Percentiles rank a stretch among this genome's conserved stretches.
Evolutionary conservation across 177 flowering plant genomes (phyloP).

Genomic region (Telopea speciosissima): DNA sequence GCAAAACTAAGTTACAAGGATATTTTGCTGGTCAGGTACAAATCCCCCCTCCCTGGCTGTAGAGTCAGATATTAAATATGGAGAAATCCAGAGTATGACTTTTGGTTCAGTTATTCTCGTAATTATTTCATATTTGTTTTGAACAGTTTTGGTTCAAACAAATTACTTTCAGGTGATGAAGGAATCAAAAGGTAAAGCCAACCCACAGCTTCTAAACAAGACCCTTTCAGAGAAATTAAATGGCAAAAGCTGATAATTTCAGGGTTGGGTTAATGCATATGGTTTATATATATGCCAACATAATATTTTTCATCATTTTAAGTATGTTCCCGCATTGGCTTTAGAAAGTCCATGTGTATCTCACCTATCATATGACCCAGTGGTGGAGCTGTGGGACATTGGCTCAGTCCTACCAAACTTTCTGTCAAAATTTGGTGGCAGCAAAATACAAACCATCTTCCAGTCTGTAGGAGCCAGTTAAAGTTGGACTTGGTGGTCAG

Average conservation of each 20-base stretch:
- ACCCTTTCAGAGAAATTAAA: conserved; percentile 73
- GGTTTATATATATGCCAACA: not conserved
- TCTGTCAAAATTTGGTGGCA: not conserved
- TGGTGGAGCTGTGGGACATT: not conserved
- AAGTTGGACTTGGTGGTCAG: not conserved
- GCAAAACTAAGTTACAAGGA: conserved; percentile 86
- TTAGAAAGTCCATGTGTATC: too few relatives aligned
- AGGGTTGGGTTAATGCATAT: conserved; percentile 8
- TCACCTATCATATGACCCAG: too few relatives aligned
- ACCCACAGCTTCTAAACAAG: conserved; percentile 77
- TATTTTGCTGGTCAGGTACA: conserved; percentile 92
- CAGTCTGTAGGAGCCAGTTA: not conserved
- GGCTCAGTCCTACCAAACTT: not conserved
- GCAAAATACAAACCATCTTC: not conserved
- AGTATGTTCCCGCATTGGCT: too few relatives aligned
- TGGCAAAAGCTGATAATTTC: conserved; percentile 39
- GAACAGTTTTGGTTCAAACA: not conserved
- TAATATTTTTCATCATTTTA: too few relatives aligned
- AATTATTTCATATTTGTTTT: not conserved
- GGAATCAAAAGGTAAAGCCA: conserved; percentile 89
- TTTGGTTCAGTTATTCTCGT: not conserved
- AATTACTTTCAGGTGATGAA: conserved; percentile 65
- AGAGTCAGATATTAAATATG: not conserved
- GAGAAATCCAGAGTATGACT: not conserved
- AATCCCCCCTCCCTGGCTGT: too few relatives aligned